Evolutionary conservation across 495 filamentous ascomycete genomes (phyloP), one percentile per base, ranked within the genome.

Genomic region (Hypoxylon intermedium): DNA sequence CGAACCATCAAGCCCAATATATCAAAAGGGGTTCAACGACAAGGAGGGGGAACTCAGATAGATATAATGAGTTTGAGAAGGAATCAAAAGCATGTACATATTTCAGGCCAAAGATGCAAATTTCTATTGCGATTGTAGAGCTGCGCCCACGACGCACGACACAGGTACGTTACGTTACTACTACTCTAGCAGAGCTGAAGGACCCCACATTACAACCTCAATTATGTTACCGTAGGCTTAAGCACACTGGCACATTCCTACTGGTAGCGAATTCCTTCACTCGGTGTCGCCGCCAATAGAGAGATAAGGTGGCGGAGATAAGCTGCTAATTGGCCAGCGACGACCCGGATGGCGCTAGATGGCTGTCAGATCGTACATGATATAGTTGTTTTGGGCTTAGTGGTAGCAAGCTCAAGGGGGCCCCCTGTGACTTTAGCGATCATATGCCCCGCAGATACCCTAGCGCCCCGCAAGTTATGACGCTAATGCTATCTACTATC

Each of bases 401-500:
- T 34, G 49, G 21, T 3, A 16, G 15, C 55, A 49, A 30, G 44
- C 31, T 30, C 51, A 59, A 42, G 61, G 60, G 40, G 6, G 43
- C 24, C 34, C 55, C 49, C 54, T 26, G 13, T 44, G 16, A 40
- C 13, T 20, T 31, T 36, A 59, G 37, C 31, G 34, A 62, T 61
- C 62, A 60, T 50, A 15, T 7, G 53, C 30, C 40, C 50, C 51
- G 26, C 38, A 24, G 19, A 47, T 44, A 55, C 62, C 55, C 56
- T 41, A 30, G 7, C 20, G 45, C 45, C 58, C 63, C 67, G 63
- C 63, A 58, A 16, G 24, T 63, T 50, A 60, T 50, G 38, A 60
- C 44, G 57, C 57, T 65, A 44, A 12, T 40, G 52, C 42, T 67
- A 62, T 58, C 58, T 53, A 49, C 53, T 63, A 63, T 62, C 57